Conservation (phyloP, 148 eudicot genomes). For the Euryodendron excelsum region DNA sequence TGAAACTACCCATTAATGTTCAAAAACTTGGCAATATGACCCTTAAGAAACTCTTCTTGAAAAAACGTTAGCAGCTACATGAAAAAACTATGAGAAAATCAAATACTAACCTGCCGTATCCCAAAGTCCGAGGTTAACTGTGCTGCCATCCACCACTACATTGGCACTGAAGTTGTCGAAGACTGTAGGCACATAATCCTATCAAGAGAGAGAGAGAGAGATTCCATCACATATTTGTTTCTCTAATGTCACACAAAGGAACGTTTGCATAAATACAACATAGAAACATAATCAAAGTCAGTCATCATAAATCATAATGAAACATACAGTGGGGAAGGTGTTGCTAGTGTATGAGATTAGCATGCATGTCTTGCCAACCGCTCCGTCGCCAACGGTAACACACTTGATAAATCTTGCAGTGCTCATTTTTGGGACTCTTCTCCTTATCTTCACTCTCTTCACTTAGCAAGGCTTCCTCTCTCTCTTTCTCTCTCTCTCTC, state of each 20-base stretch:
- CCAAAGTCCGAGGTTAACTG: slow-evolving; percentile 47
- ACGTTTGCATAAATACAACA: neutral
- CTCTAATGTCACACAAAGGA: neutral
- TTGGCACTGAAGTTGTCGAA: slow-evolving; percentile 43
- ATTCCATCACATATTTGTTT: neutral
- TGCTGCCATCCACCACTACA: slow-evolving; percentile 42
- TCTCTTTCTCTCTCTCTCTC: slow-evolving; percentile 5
- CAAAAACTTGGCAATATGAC: too few species aligned
- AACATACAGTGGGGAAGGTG: slow-evolving; percentile 33
- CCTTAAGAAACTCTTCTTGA: too few species aligned
- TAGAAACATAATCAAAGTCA: neutral
- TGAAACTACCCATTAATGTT: too few species aligned
- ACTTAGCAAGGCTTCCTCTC: too few species aligned
- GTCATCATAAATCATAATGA: neutral
- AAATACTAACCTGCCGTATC: slow-evolving; percentile 34
- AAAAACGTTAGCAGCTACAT: too few species aligned
- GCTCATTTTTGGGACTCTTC: neutral
- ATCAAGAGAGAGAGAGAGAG: neutral
- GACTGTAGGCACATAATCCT: slow-evolving; percentile 45
- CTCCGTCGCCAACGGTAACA: slow-evolving; percentile 33
- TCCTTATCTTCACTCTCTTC: neutral
- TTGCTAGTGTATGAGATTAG: slow-evolving; percentile 35
- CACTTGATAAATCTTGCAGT: slow-evolving; percentile 37
- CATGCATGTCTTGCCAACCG: slow-evolving; percentile 35
- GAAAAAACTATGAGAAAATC: neutral